Conservation (phyloP, 2,329 filamentous ascomycete genomes). For the Hypocrella siamensis region DNA sequence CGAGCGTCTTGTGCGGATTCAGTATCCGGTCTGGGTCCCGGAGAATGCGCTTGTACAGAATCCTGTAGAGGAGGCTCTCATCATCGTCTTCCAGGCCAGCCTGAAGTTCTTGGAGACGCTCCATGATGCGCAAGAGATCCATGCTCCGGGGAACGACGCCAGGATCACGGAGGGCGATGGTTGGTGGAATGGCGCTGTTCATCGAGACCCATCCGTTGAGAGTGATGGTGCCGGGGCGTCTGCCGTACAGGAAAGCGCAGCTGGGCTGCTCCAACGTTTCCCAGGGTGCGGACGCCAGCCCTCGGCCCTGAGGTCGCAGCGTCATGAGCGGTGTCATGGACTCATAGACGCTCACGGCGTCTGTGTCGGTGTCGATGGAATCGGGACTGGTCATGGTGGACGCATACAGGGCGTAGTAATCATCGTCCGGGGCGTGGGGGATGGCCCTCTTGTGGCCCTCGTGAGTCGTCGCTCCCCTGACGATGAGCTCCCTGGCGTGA, state of each 20-base stretch:
- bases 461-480: conserved; percentile 39
- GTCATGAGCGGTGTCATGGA: conserved; percentile 44
- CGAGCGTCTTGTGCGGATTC: conserved; percentile 46
- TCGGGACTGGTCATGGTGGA: conserved; percentile 29
- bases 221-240: conserved; percentile 52
- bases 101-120: conserved; percentile 43
- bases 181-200: conserved; percentile 38
- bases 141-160: conserved; percentile 45
- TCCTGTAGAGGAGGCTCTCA: conserved; percentile 42
- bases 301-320: conserved; percentile 28
- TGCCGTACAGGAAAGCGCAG: conserved; percentile 51
- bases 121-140: conserved; percentile 39
- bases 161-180: conserved; percentile 41
- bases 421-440: conserved; percentile 36
- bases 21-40: conserved; percentile 48
- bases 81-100: conserved; percentile 38
- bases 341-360: conserved; percentile 34
- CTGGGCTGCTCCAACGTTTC: conserved; percentile 61
- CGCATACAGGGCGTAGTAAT: conserved; percentile 40
- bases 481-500: conserved; percentile 41
- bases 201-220: conserved; percentile 53
- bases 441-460: conserved; percentile 37
- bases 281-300: conserved; percentile 39
- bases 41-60: conserved; percentile 52
- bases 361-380: conserved; percentile 25